Base-by-base conservation (phyloP, 78 protist species). In the Dictyostelium discoideum region DNA sequence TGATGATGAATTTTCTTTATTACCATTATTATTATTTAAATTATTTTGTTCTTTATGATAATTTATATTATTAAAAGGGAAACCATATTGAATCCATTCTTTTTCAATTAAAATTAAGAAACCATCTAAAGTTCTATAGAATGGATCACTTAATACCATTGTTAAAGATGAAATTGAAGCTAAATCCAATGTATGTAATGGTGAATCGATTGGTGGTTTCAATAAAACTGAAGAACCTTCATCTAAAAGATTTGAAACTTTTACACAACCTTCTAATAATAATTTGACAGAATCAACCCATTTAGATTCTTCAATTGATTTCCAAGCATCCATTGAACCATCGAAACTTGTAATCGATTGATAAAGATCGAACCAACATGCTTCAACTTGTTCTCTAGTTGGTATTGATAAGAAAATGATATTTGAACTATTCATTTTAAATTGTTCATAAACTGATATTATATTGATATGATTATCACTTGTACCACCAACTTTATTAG, bases 31-130 rank as follows among this genome's bases (percentile, higher is more conserved):
- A 39, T 13, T 37, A 69, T 69, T 69, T 69, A 69, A 26, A 69
- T 69, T 69, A 11, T 69, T 42, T 16, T 39, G 22, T 79, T 79
- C 84, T 79, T 79, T 79, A n/a, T 79, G 54, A 42, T 79, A 26
- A 46, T 79, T 79, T 3, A 69, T 44, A 69, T 85, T 85, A 14
- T 32, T 32, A 37, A 90, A 90, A 7, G 81, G 87, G 54, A 37
- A 90, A 14, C 99, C 99, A 78, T 85, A 96, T 22, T 97, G 86
- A 6, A 97, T 92, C 99, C 99, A 99, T 73, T 98, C 99, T 85
- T 98, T 96, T 95, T 98, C 98, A 37, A 98, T 86, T 37, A 98
- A 80, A 13, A 88, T 95, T 14, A 67, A 72, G 85, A 98, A 98
- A 29, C 99, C 99, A 11, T 85, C 79, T 20, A 97, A 2, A 6